phyloP scores from a whole-genome alignment of 495 filamentous ascomycete species.

The Xylaria castorea region DNA sequence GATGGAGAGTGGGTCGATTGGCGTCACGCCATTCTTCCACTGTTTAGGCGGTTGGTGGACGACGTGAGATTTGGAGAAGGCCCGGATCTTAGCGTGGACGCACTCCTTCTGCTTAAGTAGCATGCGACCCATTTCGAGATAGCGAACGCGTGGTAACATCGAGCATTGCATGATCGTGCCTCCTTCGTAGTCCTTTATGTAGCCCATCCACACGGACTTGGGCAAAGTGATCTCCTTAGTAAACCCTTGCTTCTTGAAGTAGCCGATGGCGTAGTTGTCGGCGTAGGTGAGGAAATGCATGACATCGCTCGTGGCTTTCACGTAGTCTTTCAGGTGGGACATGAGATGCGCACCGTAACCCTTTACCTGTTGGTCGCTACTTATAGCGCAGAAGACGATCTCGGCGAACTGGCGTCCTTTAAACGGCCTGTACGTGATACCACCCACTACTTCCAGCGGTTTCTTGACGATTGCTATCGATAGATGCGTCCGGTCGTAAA shows the following conservation, averaged over 20 bases:
- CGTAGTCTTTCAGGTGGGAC: slow-evolving; percentile 98
- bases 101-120: slow-evolving; percentile 95
- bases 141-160: slow-evolving; percentile 94
- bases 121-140: slow-evolving; percentile 94
- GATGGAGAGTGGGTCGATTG: slow-evolving; percentile 82
- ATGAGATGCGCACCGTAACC: slow-evolving; percentile 98
- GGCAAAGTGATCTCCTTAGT: slow-evolving; percentile 97
- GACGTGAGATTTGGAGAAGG: slow-evolving; percentile 86
- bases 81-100: slow-evolving; percentile 91
- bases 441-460: slow-evolving; percentile 91
- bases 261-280: slow-evolving; percentile 98
- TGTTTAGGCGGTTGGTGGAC: slow-evolving; percentile 84
- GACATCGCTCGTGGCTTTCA: slow-evolving; percentile 93
- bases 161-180: slow-evolving; percentile 99
- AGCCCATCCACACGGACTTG: slow-evolving; percentile 94
- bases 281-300: slow-evolving; percentile 99
- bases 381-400: slow-evolving; percentile 98
- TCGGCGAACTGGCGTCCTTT: slow-evolving; percentile 92
- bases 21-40: slow-evolving; percentile 74
- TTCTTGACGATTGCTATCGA: slow-evolving; percentile 98
- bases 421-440: slow-evolving; percentile 97
- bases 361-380: slow-evolving; percentile 97
- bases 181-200: slow-evolving; percentile 99
- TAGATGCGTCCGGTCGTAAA: slow-evolving; percentile 95
- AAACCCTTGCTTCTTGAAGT: slow-evolving; percentile 99